Evolutionary conservation across 1,139 yeast species (phyloP), one percentile per base, ranked within the genome.

Genomic region (Pichia kudriavzevii): DNA sequence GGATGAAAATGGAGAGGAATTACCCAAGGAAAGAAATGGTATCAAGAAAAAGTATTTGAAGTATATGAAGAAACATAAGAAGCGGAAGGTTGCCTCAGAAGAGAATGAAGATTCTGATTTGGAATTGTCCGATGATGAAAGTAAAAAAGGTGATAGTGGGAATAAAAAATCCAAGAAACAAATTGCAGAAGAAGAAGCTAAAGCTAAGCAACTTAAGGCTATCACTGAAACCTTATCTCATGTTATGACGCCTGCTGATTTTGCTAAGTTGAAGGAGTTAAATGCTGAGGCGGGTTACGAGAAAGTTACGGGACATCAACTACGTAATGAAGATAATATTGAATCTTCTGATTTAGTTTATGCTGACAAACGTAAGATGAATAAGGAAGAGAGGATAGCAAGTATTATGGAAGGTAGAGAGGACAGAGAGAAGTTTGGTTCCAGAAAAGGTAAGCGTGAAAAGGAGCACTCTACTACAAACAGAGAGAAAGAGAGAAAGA

Each of bases 241-340:
- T 47, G 82, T 91, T 42, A 69, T 91, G 48, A 91, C 98, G 0
- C 98, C 98, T 17, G 97, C 97, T 0, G 98, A 91, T 65, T 91
- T 88, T 58, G 95, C 95, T 47, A 88, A 88, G 60, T 68, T 91
- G 48, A 93, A 87, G 51, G 95, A 91, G 58, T 71, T 91, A 49
- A 74, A 78, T 53, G 69, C 75, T 9, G 79, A 81, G 58, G 94
- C 95, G 4, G 95, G 95, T 44, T 69, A 85, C 33, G 83, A 82
- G 36, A 82, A 81, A 57, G 57, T 78, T 22, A 64, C 83, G 72
- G 75, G 70, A 36, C 61, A 64, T 39, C 57, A 48, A 26, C 44
- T 49, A 29, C 52, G 50, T 33, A 79, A 82, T 52, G 97, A 91
- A 59, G 96, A 88, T 35, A 66, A 70, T 36, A 94, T 91, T 41